A percentile compares a stretch with the other conserved stretches of the same genome.
Evolutionary conservation across 768 basidiomycete species (phyloP).

Genomic region (Goffeauzyma gilvescens): DNA sequence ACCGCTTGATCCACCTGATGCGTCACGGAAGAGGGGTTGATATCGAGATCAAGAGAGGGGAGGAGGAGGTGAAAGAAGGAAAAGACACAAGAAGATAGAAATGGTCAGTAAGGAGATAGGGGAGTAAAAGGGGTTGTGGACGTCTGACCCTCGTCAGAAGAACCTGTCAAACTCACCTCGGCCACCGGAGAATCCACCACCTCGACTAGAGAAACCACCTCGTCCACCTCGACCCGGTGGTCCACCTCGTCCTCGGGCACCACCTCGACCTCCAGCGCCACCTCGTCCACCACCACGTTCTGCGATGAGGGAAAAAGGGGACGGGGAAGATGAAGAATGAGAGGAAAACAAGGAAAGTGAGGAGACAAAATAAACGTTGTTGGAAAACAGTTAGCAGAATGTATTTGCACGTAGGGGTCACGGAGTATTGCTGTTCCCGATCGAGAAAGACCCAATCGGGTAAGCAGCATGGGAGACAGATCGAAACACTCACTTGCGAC

Average conservation of each 20-base stretch:
- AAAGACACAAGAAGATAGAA: too few relatives aligned
- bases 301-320: slow-evolving; percentile 25
- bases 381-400: background rate
- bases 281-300: slow-evolving; percentile 33
- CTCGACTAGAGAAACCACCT: slow-evolving; percentile 5
- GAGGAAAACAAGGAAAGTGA: slow-evolving; percentile 32
- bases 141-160: too few relatives aligned
- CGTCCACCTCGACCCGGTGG: slow-evolving; percentile 13
- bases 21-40: slow-evolving; percentile 1
- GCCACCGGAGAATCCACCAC: slow-evolving; percentile 2
- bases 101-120: too few relatives aligned
- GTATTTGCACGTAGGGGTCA: slow-evolving; percentile 5
- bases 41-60: too few relatives aligned
- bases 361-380: slow-evolving; percentile 31
- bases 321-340: slow-evolving; percentile 5
- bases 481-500: slow-evolving; percentile 19
- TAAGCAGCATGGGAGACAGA: too few relatives aligned
- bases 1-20: background rate
- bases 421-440: background rate
- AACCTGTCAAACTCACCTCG: too few relatives aligned
- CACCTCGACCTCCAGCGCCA: slow-evolving; percentile 18
- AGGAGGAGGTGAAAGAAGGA: too few relatives aligned
- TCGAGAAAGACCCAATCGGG: slow-evolving; percentile 2
- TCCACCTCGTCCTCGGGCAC: slow-evolving; percentile 11
- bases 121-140: too few relatives aligned